These are phyloP conservation scores for Cryphonectria nitschkei DNA, from an alignment of 2,329 filamentous ascomycete species.

Conservation along the genomic window DNA sequence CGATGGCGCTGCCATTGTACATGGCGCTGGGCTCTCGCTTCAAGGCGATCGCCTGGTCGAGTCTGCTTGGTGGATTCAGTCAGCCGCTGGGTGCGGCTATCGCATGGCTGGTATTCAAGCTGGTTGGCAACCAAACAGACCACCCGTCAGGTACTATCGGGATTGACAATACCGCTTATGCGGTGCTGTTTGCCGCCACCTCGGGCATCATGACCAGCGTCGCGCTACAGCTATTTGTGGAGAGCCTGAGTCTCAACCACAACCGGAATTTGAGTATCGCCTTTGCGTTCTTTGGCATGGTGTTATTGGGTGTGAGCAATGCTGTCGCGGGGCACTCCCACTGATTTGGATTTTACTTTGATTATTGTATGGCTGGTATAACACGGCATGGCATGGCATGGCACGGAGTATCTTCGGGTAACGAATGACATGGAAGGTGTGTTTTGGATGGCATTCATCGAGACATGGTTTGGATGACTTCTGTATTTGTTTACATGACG, in stretches of 20 bases:
- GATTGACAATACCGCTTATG: conserved; percentile 67
- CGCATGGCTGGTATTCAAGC: conserved; percentile 83
- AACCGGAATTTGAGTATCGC: conserved; percentile 75
- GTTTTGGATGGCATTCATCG: neutral
- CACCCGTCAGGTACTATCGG: conserved; percentile 36
- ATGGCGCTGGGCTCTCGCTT: conserved; percentile 81
- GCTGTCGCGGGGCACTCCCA: conserved; percentile 46
- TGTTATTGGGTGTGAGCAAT: conserved; percentile 80
- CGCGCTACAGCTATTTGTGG: conserved; percentile 83
- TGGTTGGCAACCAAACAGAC: conserved; percentile 54
- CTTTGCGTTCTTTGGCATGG: conserved; percentile 87
- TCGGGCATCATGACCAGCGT: conserved; percentile 96
- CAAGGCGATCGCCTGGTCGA: conserved; percentile 83
- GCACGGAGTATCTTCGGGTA: neutral
- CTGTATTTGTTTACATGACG: neutral
- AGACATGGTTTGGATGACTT: neutral
- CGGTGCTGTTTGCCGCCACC: conserved; percentile 83
- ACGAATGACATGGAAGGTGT: neutral
- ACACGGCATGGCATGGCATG: neutral
- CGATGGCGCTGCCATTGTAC: conserved; percentile 89
- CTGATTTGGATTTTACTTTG: neutral
- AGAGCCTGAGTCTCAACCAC: conserved; percentile 83
- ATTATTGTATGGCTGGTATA: neutral
- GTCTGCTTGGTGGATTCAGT: conserved; percentile 80
- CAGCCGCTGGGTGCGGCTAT: conserved; percentile 86